Evolutionary conservation across 768 basidiomycete genomes (phyloP).

Genomic region (Rhodosporidiobolus sp.): DNA sequence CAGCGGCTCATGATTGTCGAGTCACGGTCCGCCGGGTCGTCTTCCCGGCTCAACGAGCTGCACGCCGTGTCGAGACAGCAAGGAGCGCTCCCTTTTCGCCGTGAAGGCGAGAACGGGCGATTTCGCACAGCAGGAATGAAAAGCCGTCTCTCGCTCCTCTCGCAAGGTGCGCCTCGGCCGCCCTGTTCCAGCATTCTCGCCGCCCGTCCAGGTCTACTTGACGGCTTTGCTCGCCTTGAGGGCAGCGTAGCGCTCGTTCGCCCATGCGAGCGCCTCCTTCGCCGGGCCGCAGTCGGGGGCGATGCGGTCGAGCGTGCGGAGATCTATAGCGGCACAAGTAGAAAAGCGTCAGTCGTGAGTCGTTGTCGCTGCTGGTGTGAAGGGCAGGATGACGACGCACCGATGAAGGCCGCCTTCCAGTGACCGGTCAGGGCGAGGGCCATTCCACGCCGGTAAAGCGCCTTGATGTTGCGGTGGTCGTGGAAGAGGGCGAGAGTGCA

Average conservation of each 20-base stretch:
- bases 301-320: constrained; percentile 17
- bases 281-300: constrained; percentile 24
- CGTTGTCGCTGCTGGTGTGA: background rate
- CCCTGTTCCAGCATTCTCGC: too few relatives aligned
- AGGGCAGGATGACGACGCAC: background rate
- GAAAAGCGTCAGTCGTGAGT: too few relatives aligned
- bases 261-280: constrained; percentile 27
- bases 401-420: constrained; percentile 32
- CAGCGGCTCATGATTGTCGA: too few relatives aligned
- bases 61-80: too few relatives aligned
- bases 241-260: constrained; percentile 10
- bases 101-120: too few relatives aligned
- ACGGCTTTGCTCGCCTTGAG: constrained; percentile 2
- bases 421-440: constrained; percentile 21
- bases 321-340: constrained; percentile 14
- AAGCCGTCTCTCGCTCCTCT: too few relatives aligned
- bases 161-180: too few relatives aligned
- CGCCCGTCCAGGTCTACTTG: background rate
- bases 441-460: constrained; percentile 32
- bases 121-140: too few relatives aligned
- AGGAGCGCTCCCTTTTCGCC: too few relatives aligned
- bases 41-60: too few relatives aligned
- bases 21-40: too few relatives aligned
- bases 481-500: constrained; percentile 31
- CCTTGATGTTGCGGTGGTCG: constrained; percentile 25